Evolutionary conservation across 1,284 basidiomycete genomes (phyloP).

Genomic region (Pseudozyma sp.): DNA sequence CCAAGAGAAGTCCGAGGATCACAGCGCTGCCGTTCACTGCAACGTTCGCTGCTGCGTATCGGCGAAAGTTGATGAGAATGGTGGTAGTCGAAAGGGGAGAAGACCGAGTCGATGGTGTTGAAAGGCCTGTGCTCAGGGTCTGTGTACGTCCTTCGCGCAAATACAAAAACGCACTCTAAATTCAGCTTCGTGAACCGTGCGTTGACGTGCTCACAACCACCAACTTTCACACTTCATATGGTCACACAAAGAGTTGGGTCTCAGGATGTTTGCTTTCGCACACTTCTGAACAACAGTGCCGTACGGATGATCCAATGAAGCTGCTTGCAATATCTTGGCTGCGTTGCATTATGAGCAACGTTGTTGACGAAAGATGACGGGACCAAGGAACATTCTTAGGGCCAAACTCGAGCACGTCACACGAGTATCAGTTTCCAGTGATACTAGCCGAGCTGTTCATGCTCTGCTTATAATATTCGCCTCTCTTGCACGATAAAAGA

Average conservation of each 20-base stretch:
- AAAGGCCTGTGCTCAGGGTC: slow-evolving; percentile 9
- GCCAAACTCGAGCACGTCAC: no score
- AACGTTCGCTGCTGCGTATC: not conserved
- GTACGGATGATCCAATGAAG: no score
- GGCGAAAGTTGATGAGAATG: not conserved
- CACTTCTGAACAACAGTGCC: not conserved
- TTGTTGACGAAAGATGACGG: no score
- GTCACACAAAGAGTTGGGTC: not conserved
- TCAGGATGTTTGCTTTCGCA: not conserved
- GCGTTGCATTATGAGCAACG: no score
- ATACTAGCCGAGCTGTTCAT: no score
- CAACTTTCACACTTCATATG: not conserved
- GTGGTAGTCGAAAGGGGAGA: not conserved
- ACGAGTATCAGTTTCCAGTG: no score
- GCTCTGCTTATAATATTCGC: no score
- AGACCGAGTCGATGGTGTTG: not conserved
- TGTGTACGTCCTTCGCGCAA: slow-evolving; percentile 5
- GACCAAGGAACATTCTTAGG: no score
- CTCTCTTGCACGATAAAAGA: not conserved
- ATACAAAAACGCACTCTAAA: slow-evolving; percentile 1
- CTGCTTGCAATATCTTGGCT: no score
- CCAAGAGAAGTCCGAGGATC: no score
- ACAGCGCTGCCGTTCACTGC: not conserved
- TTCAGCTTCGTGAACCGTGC: slow-evolving; percentile 21
- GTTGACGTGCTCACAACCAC: not conserved